These are phyloP conservation scores for Multifurca ochricompacta DNA, from an alignment of 768 basidiomycete species.

Conservation along the genomic window DNA sequence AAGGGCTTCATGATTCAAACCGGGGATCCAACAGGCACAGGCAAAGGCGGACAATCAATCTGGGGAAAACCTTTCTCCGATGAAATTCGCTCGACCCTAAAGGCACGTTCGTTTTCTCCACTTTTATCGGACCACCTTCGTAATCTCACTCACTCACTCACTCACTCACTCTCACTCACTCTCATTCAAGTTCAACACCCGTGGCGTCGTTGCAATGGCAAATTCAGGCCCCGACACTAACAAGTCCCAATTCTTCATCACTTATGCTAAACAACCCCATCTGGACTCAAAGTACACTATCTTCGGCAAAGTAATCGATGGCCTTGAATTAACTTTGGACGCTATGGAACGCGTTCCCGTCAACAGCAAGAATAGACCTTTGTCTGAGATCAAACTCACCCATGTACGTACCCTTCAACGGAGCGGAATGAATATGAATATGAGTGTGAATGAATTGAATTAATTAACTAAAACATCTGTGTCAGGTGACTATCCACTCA, in stretches of 20 bases:
- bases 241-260: slow-evolving; percentile 85
- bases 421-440: no score
- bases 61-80: slow-evolving; percentile 92
- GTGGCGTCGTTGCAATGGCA: slow-evolving; percentile 97
- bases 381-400: slow-evolving; percentile 75
- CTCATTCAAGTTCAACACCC: slow-evolving; percentile 97
- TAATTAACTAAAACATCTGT: no score
- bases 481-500: slow-evolving; percentile 80
- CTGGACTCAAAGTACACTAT: slow-evolving; percentile 94
- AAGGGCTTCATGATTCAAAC: slow-evolving; percentile 95
- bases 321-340: slow-evolving; percentile 88
- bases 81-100: slow-evolving; percentile 89
- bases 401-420: slow-evolving; percentile 56
- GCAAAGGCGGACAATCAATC: slow-evolving; percentile 95
- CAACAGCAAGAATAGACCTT: slow-evolving; percentile 81
- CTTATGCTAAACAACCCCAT: slow-evolving; percentile 89
- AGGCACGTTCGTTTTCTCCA: slow-evolving; percentile 41
- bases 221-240: slow-evolving; percentile 93
- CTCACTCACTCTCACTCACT: background rate
- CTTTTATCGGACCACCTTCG: slow-evolving; percentile 2
- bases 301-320: slow-evolving; percentile 97
- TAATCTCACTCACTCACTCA: background rate
- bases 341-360: slow-evolving; percentile 91
- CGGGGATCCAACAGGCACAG: slow-evolving; percentile 81
- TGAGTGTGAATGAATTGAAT: no score